These are phyloP conservation scores for Erigeron canadensis DNA, from an alignment of 129 eudicot genomes.

Conservation along the genomic window DNA sequence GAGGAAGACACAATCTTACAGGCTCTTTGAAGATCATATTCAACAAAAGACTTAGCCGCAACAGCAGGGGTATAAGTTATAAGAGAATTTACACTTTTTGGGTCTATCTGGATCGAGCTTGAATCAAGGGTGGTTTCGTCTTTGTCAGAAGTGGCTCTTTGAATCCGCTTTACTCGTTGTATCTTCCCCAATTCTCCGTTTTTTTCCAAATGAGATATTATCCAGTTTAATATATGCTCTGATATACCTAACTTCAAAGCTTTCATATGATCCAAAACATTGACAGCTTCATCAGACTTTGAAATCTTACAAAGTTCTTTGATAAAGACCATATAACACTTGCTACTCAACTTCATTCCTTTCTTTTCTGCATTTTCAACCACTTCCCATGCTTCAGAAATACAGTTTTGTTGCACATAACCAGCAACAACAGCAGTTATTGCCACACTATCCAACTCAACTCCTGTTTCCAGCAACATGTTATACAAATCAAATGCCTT, in stretches of 20 bases:
- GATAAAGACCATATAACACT: constrained; percentile 48
- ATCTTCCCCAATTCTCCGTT: constrained; percentile 41
- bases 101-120: constrained; percentile 19
- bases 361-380: constrained; percentile 58
- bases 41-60: constrained; percentile 24
- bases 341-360: constrained; percentile 56
- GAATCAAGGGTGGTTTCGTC: constrained; percentile 18
- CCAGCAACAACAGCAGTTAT: constrained; percentile 63
- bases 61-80: not conserved
- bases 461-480: constrained; percentile 55
- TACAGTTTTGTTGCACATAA: constrained; percentile 50
- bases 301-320: constrained; percentile 72
- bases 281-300: constrained; percentile 52
- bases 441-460: constrained; percentile 62
- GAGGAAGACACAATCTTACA: constrained; percentile 64
- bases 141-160: constrained; percentile 14
- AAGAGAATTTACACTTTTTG: constrained; percentile 17
- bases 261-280: constrained; percentile 56
- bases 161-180: constrained; percentile 36
- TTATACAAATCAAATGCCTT: constrained; percentile 57
- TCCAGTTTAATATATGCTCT: constrained; percentile 37
- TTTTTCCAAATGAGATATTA: constrained; percentile 48
- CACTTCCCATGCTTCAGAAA: constrained; percentile 66
- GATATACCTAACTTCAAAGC: constrained; percentile 36
- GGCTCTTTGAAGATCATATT: constrained; percentile 41